These are phyloP conservation scores for Pyricularia pennisetigena DNA, from an alignment of 2,329 filamentous ascomycete species.

Conservation along the genomic window DNA sequence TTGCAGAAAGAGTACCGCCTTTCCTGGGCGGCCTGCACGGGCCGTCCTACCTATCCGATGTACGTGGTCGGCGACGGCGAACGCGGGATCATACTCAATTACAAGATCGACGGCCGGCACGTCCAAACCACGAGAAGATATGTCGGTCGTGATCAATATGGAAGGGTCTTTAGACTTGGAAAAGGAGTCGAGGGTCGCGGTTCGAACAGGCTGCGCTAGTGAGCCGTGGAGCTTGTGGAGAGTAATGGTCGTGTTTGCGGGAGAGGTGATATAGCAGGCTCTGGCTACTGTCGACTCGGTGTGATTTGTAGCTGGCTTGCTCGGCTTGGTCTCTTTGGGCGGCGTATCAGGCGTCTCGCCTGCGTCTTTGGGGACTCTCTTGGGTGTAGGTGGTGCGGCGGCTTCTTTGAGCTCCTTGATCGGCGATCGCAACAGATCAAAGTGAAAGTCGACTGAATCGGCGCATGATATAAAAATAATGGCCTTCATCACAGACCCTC, in stretches of 20 bases:
- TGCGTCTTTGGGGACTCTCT: slow-evolving; percentile 16
- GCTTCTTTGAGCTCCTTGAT: slow-evolving; percentile 11
- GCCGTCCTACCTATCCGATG: slow-evolving; percentile 93
- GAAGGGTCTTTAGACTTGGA: slow-evolving; percentile 62
- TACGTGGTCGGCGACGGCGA: slow-evolving; percentile 85
- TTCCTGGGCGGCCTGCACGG: slow-evolving; percentile 78
- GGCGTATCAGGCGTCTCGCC: neutral
- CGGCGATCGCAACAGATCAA: slow-evolving; percentile 58
- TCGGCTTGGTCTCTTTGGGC: slow-evolving; percentile 8
- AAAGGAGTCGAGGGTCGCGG: slow-evolving; percentile 76
- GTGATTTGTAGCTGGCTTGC: slow-evolving; percentile 17
- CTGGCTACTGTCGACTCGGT: slow-evolving; percentile 54
- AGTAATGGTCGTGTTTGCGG: slow-evolving; percentile 62
- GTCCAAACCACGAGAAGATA: slow-evolving; percentile 90
- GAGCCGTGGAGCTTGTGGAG: slow-evolving; percentile 88
- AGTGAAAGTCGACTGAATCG: slow-evolving; percentile 95
- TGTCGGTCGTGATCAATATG: slow-evolving; percentile 87
- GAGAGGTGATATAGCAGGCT: slow-evolving; percentile 62
- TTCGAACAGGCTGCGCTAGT: slow-evolving; percentile 77
- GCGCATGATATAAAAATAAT: slow-evolving; percentile 97
- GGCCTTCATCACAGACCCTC: slow-evolving; percentile 89
- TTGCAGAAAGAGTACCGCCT: slow-evolving; percentile 80
- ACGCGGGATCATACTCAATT: slow-evolving; percentile 92
- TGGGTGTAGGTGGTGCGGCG: slow-evolving; percentile 1
- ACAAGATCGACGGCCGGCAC: slow-evolving; percentile 91